phyloP scores from a whole-genome alignment of 1,284 basidiomycete genomes.

The Neolentinus lepideus region DNA sequence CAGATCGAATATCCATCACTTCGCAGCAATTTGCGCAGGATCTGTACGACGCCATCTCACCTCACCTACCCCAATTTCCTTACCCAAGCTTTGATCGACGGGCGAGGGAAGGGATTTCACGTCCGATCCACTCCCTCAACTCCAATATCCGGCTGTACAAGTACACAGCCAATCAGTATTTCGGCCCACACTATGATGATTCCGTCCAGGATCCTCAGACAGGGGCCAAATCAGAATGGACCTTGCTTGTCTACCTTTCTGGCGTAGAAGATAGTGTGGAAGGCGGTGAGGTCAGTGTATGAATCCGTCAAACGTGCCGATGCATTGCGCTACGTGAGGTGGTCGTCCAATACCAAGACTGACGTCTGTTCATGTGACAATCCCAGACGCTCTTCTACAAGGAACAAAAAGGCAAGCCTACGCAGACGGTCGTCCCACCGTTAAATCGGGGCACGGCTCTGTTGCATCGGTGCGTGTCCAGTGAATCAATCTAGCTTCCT shows the following conservation, averaged over 20 bases:
- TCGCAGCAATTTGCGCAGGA: constrained; percentile 54
- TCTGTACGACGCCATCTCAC: constrained; percentile 44
- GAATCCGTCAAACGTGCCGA: too few relatives aligned
- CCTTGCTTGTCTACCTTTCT: constrained; percentile 70
- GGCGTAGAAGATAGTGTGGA: constrained; percentile 65
- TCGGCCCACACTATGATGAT: constrained; percentile 75
- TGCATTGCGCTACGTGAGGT: too few relatives aligned
- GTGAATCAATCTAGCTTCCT: not conserved
- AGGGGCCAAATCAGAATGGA: constrained; percentile 70
- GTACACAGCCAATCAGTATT: constrained; percentile 57
- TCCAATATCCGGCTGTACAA: constrained; percentile 69
- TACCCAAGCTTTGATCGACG: constrained; percentile 37
- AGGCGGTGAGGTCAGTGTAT: constrained; percentile 57
- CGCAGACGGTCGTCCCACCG: constrained; percentile 49
- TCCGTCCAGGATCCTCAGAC: constrained; percentile 49
- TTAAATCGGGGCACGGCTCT: constrained; percentile 63
- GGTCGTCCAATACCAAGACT: not conserved
- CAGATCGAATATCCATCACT: constrained; percentile 58
- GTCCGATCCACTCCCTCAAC: constrained; percentile 51
- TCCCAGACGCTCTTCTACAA: constrained; percentile 67
- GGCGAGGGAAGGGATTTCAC: constrained; percentile 22
- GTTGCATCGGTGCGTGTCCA: constrained; percentile 52
- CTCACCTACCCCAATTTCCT: constrained; percentile 55
- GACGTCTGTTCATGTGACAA: not conserved
- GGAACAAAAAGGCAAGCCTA: constrained; percentile 40